Percentiles rank a stretch among this genome's conserved stretches.
These are phyloP conservation scores for Malus orientalis DNA, from an alignment of 306 rosid genomes.

Conservation along the genomic window DNA sequence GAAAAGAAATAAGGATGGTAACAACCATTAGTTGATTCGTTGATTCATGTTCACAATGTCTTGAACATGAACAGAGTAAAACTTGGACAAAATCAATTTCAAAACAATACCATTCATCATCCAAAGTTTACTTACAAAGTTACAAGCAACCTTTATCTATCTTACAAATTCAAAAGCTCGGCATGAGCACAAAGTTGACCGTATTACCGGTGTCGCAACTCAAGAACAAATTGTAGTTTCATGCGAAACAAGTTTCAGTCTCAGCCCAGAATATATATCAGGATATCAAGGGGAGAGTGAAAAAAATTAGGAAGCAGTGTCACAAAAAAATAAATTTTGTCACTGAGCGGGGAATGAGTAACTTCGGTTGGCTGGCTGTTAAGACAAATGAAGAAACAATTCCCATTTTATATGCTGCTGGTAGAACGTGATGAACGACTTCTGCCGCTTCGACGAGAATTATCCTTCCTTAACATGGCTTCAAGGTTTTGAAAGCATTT, in stretches of 20 bases:
- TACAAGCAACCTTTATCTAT: background rate
- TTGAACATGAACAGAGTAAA: background rate
- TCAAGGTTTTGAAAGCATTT: slow-evolving; percentile 73
- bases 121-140: background rate
- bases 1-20: no score
- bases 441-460: slow-evolving; percentile 33
- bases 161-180: background rate
- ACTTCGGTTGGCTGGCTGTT: background rate
- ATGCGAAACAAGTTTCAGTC: background rate
- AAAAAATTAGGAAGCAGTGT: background rate
- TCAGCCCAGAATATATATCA: background rate
- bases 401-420: slow-evolving; percentile 19
- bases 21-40: no score
- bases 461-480: slow-evolving; percentile 60
- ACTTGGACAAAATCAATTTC: no score
- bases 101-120: background rate
- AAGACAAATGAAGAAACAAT: slow-evolving; percentile 5
- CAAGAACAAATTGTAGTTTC: background rate
- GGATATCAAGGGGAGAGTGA: slow-evolving; percentile 7
- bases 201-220: background rate
- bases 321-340: background rate
- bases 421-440: slow-evolving; percentile 53
- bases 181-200: background rate
- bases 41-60: background rate
- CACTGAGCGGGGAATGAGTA: slow-evolving; percentile 12